Evolutionary conservation across 257 asterid genomes (phyloP).

Genomic region (Nemophila menziesii): DNA sequence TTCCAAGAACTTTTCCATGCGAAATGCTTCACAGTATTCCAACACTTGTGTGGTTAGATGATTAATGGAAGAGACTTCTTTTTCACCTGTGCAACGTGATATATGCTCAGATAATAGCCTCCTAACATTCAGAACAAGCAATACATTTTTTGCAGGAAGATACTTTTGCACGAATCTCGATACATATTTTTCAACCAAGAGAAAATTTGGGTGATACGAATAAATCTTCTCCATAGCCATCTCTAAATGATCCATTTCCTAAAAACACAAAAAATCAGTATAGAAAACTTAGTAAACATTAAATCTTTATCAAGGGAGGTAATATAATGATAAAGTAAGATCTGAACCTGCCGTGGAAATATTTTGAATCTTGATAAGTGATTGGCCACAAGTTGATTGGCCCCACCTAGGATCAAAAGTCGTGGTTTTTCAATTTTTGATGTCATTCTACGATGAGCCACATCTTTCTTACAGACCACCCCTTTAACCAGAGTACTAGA

Average conservation of each 20-base stretch:
- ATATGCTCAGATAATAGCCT: constrained; percentile 81
- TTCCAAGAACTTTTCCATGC: constrained; percentile 55
- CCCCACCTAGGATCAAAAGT: constrained; percentile 81
- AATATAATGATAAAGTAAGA: no score
- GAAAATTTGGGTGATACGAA: constrained; percentile 75
- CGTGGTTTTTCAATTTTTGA: constrained; percentile 82
- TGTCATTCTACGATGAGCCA: constrained; percentile 89
- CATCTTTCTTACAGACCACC: constrained; percentile 82
- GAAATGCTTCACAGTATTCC: constrained; percentile 78
- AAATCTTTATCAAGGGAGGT: no score
- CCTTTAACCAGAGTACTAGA: constrained; percentile 76
- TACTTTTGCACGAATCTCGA: constrained; percentile 89
- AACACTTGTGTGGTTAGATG: constrained; percentile 57
- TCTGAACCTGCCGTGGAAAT: constrained; percentile 89
- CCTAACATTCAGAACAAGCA: constrained; percentile 79
- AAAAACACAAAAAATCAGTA: no score
- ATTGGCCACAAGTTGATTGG: constrained; percentile 83
- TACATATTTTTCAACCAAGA: constrained; percentile 94
- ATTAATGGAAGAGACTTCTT: constrained; percentile 77
- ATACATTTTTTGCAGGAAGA: constrained; percentile 72
- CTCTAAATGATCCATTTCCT: constrained; percentile 98
- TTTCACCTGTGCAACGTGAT: constrained; percentile 84
- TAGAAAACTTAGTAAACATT: no score
- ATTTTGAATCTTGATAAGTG: constrained; percentile 85
- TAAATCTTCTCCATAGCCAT: constrained; percentile 90